Conservation (phyloP, 2,329 filamentous ascomycete species). For the Xylaria sp. region DNA sequence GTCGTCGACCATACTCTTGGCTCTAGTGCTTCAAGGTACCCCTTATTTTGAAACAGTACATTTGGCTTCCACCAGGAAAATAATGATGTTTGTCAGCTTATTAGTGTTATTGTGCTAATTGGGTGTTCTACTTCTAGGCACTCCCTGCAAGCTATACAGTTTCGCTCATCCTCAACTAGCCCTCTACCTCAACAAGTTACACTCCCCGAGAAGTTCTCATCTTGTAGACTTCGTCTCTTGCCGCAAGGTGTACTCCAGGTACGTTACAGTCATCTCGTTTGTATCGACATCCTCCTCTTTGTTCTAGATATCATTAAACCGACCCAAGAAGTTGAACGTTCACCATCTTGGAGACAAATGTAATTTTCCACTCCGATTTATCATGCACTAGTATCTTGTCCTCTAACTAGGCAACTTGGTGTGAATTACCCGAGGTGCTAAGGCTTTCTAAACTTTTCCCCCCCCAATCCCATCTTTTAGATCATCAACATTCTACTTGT, state of each 20-base stretch:
- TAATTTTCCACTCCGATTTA: neutral
- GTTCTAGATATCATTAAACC: neutral
- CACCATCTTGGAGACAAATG: neutral
- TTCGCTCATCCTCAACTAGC: conserved; percentile 16
- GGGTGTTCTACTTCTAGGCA: conserved; percentile 8
- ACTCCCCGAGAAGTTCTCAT: neutral
- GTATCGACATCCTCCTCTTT: neutral
- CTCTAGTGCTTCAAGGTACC: neutral
- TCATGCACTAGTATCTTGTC: neutral
- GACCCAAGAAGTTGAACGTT: neutral
- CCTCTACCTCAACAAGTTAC: neutral
- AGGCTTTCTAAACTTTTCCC: neutral
- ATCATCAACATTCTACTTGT: neutral
- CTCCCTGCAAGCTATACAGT: conserved; percentile 5
- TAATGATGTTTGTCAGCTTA: neutral
- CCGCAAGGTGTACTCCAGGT: conserved; percentile 13
- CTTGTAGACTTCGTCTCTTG: neutral
- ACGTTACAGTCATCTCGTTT: neutral
- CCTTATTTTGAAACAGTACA: neutral
- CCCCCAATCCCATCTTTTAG: neutral
- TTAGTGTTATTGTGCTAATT: neutral
- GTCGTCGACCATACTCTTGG: neutral
- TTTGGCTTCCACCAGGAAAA: neutral
- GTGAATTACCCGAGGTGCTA: too few relatives aligned
- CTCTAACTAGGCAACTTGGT: too few relatives aligned